Base-by-base conservation (phyloP, 2,329 filamentous ascomycete genomes). In the Golovinomyces cichoracearum region DNA sequence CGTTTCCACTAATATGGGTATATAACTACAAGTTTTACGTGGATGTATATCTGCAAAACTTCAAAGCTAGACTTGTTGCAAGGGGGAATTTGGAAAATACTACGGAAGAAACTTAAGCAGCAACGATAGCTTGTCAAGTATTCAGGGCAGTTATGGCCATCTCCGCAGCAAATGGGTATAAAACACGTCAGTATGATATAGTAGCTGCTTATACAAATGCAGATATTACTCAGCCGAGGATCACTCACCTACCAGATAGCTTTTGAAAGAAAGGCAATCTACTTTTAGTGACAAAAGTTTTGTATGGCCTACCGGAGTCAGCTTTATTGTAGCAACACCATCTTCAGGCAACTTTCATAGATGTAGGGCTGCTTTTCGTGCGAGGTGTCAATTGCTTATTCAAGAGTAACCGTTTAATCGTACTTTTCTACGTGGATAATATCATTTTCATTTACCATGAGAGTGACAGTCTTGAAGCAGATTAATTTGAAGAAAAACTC, bases 1-100 rank as follows among this genome's bases (percentile, higher is more conserved):
- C 19, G 53, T 59, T 46, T 13, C 44, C 44, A 33, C 6, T 46
- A 17, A 45, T 45, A 15, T 45, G 25, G 26, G 26, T 46, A 2
- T 60, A 54, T 41, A 53, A 29, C 9, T 58, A 60, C 45, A 61
- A 60, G 42, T 53, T 58, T 17, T 50, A 59, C 31, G 49, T 45
- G 10, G 37, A 60, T 44, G 54, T 31, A 57, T 46, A 53, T 33
- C 50, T 60, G 3, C 17, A 37, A 13, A 54, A 53, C 31, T 48
- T 38, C 22, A 57, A 58, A 38, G 55, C 56, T 23, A 19, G 56
- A 25, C 45, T 57, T 17, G 55, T 53, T 31, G 55, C 56, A 13
- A 38, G 52, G 19, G 53, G 56, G 31, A 53, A 57, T 40, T 49
- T 55, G 17, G 45, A 57, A 41, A 27, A 45, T n/a, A 42, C 25